phyloP scores from a whole-genome alignment of 2,329 filamentous ascomycete genomes.

The Fusarium dlaminii region DNA sequence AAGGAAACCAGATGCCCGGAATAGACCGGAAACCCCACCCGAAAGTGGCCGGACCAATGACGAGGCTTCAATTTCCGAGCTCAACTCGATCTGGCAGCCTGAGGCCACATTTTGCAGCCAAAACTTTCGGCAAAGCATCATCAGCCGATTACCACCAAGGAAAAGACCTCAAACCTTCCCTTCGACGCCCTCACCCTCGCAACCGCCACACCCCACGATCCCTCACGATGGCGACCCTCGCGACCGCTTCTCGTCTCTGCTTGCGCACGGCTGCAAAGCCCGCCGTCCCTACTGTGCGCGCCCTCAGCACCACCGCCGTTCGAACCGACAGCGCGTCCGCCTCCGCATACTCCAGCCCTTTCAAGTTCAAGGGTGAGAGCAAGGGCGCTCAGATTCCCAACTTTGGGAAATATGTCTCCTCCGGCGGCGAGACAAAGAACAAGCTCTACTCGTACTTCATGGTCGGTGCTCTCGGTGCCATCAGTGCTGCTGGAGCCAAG shows the following conservation, averaged over 20 bases:
- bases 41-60: slow-evolving; percentile 54
- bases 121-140: slow-evolving; percentile 56
- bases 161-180: slow-evolving; percentile 61
- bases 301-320: slow-evolving; percentile 65
- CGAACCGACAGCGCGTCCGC: slow-evolving; percentile 59
- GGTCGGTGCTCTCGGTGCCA: slow-evolving; percentile 93
- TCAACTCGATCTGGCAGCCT: slow-evolving; percentile 50
- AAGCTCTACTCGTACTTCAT: slow-evolving; percentile 98
- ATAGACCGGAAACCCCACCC: slow-evolving; percentile 45
- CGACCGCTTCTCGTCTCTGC: slow-evolving; percentile 74
- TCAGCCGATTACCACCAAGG: slow-evolving; percentile 48
- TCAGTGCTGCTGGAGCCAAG: slow-evolving; percentile 94
- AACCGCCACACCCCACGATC: slow-evolving; percentile 43
- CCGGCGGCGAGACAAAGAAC: slow-evolving; percentile 74
- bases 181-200: slow-evolving; percentile 38
- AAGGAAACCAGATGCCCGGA: slow-evolving; percentile 40
- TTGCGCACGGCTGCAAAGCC: slow-evolving; percentile 65
- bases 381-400: slow-evolving; percentile 80
- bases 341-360: slow-evolving; percentile 68
- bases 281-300: slow-evolving; percentile 57
- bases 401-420: slow-evolving; percentile 88
- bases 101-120: slow-evolving; percentile 53
- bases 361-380: slow-evolving; percentile 70
- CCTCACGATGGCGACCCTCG: slow-evolving; percentile 71
- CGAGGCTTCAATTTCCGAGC: slow-evolving; percentile 57